Evolutionary conservation across 352 stramenopile species (phyloP), one percentile per base, ranked within the genome.

Genomic region (Phytophthora hybrid): DNA sequence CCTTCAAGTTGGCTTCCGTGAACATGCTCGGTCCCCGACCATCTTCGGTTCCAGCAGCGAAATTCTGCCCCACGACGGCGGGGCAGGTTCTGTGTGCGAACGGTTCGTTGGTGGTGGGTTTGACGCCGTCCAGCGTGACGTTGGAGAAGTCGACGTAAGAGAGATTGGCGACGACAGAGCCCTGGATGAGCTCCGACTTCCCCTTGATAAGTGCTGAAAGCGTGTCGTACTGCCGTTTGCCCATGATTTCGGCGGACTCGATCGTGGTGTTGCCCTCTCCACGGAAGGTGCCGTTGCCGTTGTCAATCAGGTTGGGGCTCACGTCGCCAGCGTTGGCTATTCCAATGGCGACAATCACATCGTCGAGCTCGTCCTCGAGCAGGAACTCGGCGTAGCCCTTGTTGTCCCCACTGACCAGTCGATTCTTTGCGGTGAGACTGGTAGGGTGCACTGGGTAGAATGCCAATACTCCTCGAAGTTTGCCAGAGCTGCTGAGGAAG

Each of bases 371-470:
- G 31, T 78, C 59, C 41, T 85, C 78, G 26, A 83, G 29, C 44
- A 81, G 19, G 49, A 80, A 83, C 58, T 82, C 76, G 49, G 79
- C 79, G 53, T 81, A 83, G 4, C 76, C 79, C 62, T 94, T 93
- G 76, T 97, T 96, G 75, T 96, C 89, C 34, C 85, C 86, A 41
- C 78, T 91, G 46, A 95, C 74, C 11, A 96, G 66, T 11, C 66
- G 39, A 70, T 95, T 96, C 16, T 79, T 80, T 46, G 82, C 74
- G 47, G 84, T 93, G 74, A 97, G 78, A 63, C 74, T 92, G 16
- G 88, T 95, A 52, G 82, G 79, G 68, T 97, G 89, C 31, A 95
- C 86, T 4, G 87, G 82, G 56, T 77, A 84, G 59, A 87, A 96
- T 31, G 82, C 89, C 6, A 95, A 46, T 16, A 90, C 65, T 26